Evolutionary conservation across 1,284 basidiomycete genomes (phyloP).

Genomic region (Rhodotorula mucilaginosa): DNA sequence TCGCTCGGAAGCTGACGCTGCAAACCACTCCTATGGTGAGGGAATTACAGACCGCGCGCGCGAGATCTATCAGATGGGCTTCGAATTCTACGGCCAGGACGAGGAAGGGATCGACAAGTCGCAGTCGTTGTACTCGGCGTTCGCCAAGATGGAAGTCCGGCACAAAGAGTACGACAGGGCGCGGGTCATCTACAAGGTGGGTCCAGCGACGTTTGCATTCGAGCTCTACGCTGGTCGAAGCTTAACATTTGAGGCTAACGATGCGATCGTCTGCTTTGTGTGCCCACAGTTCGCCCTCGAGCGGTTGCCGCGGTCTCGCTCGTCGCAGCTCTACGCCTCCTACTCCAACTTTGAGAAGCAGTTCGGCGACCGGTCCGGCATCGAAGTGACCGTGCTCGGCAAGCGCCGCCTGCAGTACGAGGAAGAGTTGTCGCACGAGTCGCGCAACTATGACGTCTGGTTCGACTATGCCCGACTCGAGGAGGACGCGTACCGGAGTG

Average conservation of each 20-base stretch:
- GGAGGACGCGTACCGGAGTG: conserved; percentile 72
- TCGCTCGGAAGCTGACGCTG: neutral
- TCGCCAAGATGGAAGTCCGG: conserved; percentile 96
- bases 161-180: conserved; percentile 95
- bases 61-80: conserved; percentile 93
- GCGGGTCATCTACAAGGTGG: conserved; percentile 90
- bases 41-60: conserved; percentile 70
- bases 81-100: conserved; percentile 96
- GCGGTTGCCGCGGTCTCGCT: conserved; percentile 85
- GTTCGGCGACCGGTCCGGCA: conserved; percentile 80
- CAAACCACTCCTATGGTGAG: neutral
- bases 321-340: conserved; percentile 74
- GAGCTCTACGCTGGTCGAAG: neutral
- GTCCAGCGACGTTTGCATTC: conserved; percentile 26
- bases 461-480: conserved; percentile 94
- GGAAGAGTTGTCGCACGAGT: conserved; percentile 82
- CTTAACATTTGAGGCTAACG: neutral
- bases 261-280: neutral
- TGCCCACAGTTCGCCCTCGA: conserved; percentile 77
- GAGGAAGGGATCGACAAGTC: conserved; percentile 96
- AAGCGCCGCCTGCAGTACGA: conserved; percentile 97
- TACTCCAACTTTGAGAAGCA: conserved; percentile 99
- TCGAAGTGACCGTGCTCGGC: conserved; percentile 91
- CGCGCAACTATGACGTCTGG: conserved; percentile 95
- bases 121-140: conserved; percentile 90